Evolutionary conservation across 2,329 filamentous ascomycete species (phyloP).

Genomic region (Ampelomyces quisqualis): DNA sequence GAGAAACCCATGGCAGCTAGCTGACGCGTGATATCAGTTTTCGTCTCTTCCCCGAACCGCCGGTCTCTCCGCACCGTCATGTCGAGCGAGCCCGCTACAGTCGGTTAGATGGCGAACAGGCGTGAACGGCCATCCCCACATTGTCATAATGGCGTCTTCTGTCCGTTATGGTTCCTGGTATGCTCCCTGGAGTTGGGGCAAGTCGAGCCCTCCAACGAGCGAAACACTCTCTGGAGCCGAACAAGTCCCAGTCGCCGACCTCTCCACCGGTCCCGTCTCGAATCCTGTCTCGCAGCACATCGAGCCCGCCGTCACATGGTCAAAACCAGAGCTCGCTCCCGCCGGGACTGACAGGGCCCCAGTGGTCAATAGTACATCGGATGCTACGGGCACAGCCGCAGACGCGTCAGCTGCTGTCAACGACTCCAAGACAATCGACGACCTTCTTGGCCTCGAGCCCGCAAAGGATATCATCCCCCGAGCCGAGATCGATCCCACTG

Average conservation of each 20-base stretch:
- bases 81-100: conserved; percentile 30
- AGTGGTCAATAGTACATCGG: conserved; percentile 27
- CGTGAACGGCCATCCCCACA: conserved; percentile 16
- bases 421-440: conserved; percentile 22
- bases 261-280: conserved; percentile 17
- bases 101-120: conserved; percentile 30
- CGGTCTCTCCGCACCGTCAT: conserved; percentile 18
- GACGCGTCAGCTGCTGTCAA: conserved; percentile 7
- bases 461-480: conserved; percentile 16
- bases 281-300: conserved; percentile 10
- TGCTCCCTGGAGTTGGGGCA: conserved; percentile 39
- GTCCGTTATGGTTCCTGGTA: conserved; percentile 40
- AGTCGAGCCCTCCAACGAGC: conserved; percentile 26
- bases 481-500: conserved; percentile 45
- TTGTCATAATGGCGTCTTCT: conserved; percentile 26
- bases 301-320: conserved; percentile 30
- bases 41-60: conserved; percentile 33
- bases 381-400: conserved; percentile 7
- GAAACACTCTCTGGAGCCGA: conserved; percentile 14
- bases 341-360: conserved; percentile 39
- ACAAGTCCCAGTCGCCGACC: conserved; percentile 22
- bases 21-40: conserved; percentile 28
- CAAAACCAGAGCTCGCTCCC: conserved; percentile 39
- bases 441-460: conserved; percentile 19
- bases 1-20: too few species aligned